Evolutionary conservation across 2,329 filamentous ascomycete species (phyloP), one percentile per base, ranked within the genome.

Genomic region (Aspergillus sp.): DNA sequence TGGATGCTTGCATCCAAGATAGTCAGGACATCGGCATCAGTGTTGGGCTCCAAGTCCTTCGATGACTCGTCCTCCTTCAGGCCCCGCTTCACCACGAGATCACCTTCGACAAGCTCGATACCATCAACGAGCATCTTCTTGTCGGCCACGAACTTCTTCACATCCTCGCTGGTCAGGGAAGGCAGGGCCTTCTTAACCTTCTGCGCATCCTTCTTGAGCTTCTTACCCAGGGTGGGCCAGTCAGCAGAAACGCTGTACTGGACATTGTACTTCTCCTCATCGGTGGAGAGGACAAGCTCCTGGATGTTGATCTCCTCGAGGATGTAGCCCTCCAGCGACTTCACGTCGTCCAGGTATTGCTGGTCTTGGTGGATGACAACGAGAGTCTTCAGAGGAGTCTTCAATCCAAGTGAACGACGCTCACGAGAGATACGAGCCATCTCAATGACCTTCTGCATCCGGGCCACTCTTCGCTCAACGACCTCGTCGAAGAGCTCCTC

Each of bases 401-500:
- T 97, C 50, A 97, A 78, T 32, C 89, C 89, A 64, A 96, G 86
- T 42, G 86, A 85, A 54, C 88, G 85, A 47, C 91, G 85, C 72
- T 97, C 94, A 70, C 94, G 83, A 47, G 90, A 92, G 47, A 93
- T 84, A 66, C 94, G 84, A 44, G 85, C 90, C 56, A 97, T 82
- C 66, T 97, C 91, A 69, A 99, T 96, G 67, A 97, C 91, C 60
- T 86, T 88, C 73, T 97, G 93, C 94, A 99, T 97, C 45, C 91
- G 85, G 57, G 83, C 81, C 11, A 97, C 91, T 59, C 89, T 84
- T 57, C 94, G 84, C 76, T 97, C 93, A 42, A 97, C 86, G 19
- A 84, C 87, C 46, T 84, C 82, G 68, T 97, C 88, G 66, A 96
- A 96, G 4, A 97, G 81, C 67, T 95, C 91, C 64, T 90, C 81